A percentile compares a stretch with the other conserved stretches of the same genome.
phyloP scores from a whole-genome alignment of 352 stramenopile species.

The Sclerospora graminicola region DNA sequence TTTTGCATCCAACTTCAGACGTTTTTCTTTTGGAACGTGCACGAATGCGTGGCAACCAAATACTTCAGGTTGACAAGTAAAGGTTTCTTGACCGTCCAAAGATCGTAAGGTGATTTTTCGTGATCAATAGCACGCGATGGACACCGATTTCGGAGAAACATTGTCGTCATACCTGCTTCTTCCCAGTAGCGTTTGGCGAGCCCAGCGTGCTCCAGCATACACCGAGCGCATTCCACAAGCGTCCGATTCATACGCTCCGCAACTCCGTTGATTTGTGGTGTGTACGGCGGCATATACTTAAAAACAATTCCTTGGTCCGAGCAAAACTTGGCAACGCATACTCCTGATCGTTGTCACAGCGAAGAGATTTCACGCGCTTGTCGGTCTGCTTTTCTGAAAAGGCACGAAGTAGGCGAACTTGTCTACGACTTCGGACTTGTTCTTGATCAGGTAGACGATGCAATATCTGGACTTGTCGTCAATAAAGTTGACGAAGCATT shows the following conservation, averaged over 20 bases:
- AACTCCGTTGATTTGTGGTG: not conserved
- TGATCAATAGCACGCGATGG: not conserved
- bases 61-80: not conserved
- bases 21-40: conserved; percentile 1
- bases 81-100: not conserved
- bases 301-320: not conserved
- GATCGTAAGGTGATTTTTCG: not conserved
- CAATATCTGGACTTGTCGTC: not conserved
- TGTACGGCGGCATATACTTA: not conserved
- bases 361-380: not conserved
- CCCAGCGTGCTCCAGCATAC: not conserved
- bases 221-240: not conserved
- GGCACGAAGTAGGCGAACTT: not conserved
- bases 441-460: conserved; percentile 2
- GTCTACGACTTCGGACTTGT: conserved; percentile 6
- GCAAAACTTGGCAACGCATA: not conserved
- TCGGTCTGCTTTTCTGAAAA: not conserved
- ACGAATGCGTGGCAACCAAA: conserved; percentile 3
- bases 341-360: not conserved
- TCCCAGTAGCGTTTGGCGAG: not conserved
- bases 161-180: not conserved
- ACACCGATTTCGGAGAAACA: not conserved
- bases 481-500: not conserved
- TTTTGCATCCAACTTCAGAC: not conserved
- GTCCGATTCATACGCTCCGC: not conserved